Percentiles rank a stretch among this genome's conserved stretches.
These are phyloP conservation scores for Sideroxylon spinosum DNA, from an alignment of 179 eudicot genomes.

Conservation along the genomic window DNA sequence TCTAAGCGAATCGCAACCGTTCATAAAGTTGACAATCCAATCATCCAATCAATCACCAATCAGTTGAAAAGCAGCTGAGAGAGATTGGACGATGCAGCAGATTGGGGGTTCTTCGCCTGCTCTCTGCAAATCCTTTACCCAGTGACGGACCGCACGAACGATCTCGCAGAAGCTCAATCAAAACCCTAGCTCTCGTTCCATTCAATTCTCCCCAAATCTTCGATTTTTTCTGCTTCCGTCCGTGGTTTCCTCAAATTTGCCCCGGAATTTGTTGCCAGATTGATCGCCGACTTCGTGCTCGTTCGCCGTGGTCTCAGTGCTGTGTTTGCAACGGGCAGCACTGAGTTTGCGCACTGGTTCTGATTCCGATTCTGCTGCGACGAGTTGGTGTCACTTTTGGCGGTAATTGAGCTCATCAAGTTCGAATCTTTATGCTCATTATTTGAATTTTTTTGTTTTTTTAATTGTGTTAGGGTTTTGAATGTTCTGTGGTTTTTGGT, in stretches of 20 bases:
- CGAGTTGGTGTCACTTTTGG: background rate
- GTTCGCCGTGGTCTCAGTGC: background rate
- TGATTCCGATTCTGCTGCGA: conserved; percentile 1
- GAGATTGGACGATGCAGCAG: background rate
- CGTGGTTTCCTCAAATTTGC: background rate
- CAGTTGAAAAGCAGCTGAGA: background rate
- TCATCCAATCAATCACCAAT: background rate
- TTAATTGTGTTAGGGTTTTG: conserved; percentile 2
- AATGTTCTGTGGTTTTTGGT: background rate
- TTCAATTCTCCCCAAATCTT: background rate
- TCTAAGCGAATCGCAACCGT: conserved; percentile 11
- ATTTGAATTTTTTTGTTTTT: background rate
- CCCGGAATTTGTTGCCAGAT: conserved; percentile 8
- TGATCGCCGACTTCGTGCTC: background rate
- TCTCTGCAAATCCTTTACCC: background rate
- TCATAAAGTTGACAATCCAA: background rate
- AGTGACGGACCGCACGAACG: background rate
- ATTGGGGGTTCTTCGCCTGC: background rate
- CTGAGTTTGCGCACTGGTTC: conserved; percentile 7
- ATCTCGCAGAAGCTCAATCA: conserved; percentile 8
- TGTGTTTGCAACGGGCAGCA: background rate
- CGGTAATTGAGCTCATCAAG: conserved; percentile 13
- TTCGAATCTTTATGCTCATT: background rate
- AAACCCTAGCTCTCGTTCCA: conserved; percentile 1
- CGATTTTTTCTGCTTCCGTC: background rate